phyloP scores from a whole-genome alignment of 1,284 basidiomycete genomes.

The Pseudozyma thailandica region DNA sequence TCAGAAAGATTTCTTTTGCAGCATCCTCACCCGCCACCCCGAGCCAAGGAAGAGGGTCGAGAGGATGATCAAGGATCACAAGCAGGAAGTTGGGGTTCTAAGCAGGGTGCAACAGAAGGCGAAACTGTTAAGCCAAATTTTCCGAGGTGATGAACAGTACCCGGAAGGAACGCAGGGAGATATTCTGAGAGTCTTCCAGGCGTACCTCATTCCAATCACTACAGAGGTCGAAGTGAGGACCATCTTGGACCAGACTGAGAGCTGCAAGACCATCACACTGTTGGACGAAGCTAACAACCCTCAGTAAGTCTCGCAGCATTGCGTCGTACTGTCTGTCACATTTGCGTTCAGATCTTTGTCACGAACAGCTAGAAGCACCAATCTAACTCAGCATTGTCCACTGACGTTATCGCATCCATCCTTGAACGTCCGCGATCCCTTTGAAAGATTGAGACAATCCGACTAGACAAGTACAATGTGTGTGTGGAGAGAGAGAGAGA shows the following conservation, averaged over 20 bases:
- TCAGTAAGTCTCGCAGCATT: too few species aligned
- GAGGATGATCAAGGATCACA: not conserved
- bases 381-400: too few species aligned
- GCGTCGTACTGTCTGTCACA: too few species aligned
- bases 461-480: too few species aligned
- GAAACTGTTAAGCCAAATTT: not conserved
- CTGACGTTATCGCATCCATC: too few species aligned
- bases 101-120: conserved; percentile 12
- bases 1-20: conserved; percentile 5
- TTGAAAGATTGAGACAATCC: too few species aligned
- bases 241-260: conserved; percentile 1
- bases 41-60: not conserved
- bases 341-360: too few species aligned
- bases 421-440: too few species aligned
- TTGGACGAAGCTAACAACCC: too few species aligned
- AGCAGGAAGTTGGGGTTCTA: conserved; percentile 20
- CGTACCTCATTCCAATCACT: conserved; percentile 39
- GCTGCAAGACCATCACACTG: conserved; percentile 4
- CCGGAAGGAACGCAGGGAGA: not conserved
- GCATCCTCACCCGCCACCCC: not conserved
- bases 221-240: conserved; percentile 11
- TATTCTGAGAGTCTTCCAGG: conserved; percentile 30
- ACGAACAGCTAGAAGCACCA: too few species aligned
- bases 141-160: not conserved
- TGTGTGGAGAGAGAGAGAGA: too few species aligned